Base-by-base conservation (phyloP, 2,329 filamentous ascomycete genomes). In the Pseudogymnoascus sp. region DNA sequence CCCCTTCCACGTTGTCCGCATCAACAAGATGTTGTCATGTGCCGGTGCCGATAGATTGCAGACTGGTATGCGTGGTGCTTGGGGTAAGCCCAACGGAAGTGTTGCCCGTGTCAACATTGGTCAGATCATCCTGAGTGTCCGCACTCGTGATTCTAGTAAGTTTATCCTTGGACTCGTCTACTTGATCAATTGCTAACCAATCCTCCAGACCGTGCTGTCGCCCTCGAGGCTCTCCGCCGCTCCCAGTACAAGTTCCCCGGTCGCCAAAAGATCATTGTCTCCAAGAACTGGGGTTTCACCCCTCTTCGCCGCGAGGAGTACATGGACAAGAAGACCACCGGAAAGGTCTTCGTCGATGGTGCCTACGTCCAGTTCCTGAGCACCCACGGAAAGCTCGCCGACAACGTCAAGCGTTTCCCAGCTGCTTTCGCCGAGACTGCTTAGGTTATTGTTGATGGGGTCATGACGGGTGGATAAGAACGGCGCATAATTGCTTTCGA, bases 1-100 rank as follows among this genome's bases (percentile, higher is more conserved):
- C 86, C 94, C 94, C 71, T 99, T 90, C 91, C 94, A 99, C 86
- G 94, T 99, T 82, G 89, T 99, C 86, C 94, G 94, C 82, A 99
- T 99, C 92, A 99, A 99, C 92, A 99, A 99, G 90, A 99, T 99
- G 94, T 93, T 99, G 91, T 97, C 94, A 77, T 99, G 94, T 81
- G 94, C 94, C 76, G 94, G 94, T 86, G 94, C 94, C 88, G 94
- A 99, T 97, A 92, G 94, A 89, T 86, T 99, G 81, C 94, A 99
- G 83, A 99, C 94, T 73, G 94, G 94, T 86, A 99, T 99, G 94
- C 93, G 94, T 89, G 94, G 94, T 88, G 94, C 94, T 74, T 99
- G 92, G 88, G 94, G 94, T 77, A 99, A 99, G 89, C 94, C 94
- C 79, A 96, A 97, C 86, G 94, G 94, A 78, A 88, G 86, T 75